Percentiles rank a stretch among this genome's conserved stretches.
Conservation (phyloP, 2,329 filamentous ascomycete species). For the Sclerotinia subarctica region DNA sequence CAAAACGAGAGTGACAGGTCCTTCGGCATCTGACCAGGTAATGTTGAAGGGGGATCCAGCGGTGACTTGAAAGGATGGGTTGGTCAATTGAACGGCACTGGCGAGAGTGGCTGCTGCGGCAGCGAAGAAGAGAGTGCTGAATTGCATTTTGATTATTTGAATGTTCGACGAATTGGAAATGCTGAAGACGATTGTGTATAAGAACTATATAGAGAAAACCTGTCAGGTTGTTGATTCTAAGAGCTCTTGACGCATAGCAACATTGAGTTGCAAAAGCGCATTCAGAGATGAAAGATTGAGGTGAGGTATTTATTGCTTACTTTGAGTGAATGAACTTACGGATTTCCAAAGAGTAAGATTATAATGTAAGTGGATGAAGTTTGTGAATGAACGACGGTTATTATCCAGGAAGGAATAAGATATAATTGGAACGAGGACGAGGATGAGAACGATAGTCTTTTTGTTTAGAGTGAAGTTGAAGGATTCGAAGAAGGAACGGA, state of each 20-base stretch:
- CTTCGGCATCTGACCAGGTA: slow-evolving; percentile 32
- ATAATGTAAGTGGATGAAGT: background rate
- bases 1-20: slow-evolving; percentile 34
- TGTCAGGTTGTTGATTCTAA: background rate
- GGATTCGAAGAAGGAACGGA: background rate
- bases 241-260: background rate
- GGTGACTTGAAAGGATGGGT: slow-evolving; percentile 29
- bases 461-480: background rate
- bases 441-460: background rate
- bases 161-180: slow-evolving; percentile 16
- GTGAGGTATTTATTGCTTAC: background rate
- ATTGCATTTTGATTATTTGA: slow-evolving; percentile 33
- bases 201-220: background rate
- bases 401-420: background rate
- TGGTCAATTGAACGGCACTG: slow-evolving; percentile 34
- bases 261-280: background rate
- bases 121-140: slow-evolving; percentile 32
- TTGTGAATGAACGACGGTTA: background rate
- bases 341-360: background rate
- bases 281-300: background rate
- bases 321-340: slow-evolving; percentile 1
- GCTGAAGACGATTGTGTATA: background rate
- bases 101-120: slow-evolving; percentile 28
- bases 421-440: background rate
- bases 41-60: slow-evolving; percentile 31